Base-by-base conservation (phyloP, 139 green algal genomes). In the Astrephomene gubernaculifera region DNA sequence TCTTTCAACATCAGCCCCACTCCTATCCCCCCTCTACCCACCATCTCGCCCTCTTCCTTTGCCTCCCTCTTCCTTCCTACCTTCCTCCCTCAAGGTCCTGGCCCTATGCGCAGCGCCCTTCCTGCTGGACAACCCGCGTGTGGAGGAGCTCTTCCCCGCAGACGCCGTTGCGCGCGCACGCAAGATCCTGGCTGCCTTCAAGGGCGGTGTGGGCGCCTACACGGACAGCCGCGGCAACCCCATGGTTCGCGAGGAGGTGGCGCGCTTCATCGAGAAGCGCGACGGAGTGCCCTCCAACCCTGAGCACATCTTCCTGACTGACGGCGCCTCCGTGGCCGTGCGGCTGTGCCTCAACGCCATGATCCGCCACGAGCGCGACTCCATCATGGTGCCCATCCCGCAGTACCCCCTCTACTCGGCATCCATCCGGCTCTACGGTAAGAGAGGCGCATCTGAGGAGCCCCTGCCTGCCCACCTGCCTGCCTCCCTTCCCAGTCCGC, bases 401-500 rank as follows among this genome's bases (percentile, higher is more conserved):
- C 96, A 98, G 91, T 98, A 98, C 89, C 96, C 96, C 1, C 90
- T 98, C 6, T 98, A 98, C 89, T 95, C 90, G 21, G 96, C 96
- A 0, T 96, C 93, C n/a, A 94, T 98, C 71, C 81, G 90, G 76
- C 89, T 98, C 43, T 96, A 96, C 72, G 95, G 92, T 94, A 43
- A 79, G 90, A 1, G 6, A 10, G 14, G n/a, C n/a, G n/a, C n/a
- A n/a, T n/a, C n/a, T n/a, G n/a, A n/a, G n/a, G n/a, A n/a, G n/a
- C n/a, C n/a, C n/a, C n/a, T n/a, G n/a, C n/a, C n/a, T n/a, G n/a
- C n/a, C n/a, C n/a, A n/a, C n/a, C n/a, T n/a, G n/a, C n/a, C n/a
- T n/a, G n/a, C n/a, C n/a, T n/a, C n/a, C n/a, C n/a, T n/a, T n/a
- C n/a, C n/a, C n/a, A n/a, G n/a, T n/a, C n/a, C n/a, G n/a, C n/a